Conservation (phyloP, 768 basidiomycete species). For the Aureoboletus auriporus region DNA sequence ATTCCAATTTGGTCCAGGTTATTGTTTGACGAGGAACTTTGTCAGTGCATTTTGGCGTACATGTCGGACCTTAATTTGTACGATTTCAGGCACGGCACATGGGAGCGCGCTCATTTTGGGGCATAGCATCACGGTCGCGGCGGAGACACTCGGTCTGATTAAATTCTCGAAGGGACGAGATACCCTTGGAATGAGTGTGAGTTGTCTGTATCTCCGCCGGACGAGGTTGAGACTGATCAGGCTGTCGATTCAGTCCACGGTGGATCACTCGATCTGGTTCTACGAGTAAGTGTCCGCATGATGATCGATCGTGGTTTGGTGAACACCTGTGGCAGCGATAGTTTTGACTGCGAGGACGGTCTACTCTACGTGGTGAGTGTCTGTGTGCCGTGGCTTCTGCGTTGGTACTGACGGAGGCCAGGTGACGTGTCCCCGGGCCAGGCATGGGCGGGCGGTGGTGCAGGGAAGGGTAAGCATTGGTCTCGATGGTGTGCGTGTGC, state of each 20-base stretch:
- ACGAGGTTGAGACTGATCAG: conserved; percentile 6
- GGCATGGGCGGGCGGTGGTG: conserved; percentile 64
- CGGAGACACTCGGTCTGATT: conserved; percentile 52
- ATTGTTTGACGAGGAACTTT: conserved; percentile 1
- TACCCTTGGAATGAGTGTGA: conserved; percentile 57
- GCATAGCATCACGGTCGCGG: conserved; percentile 52
- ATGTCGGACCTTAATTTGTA: conserved; percentile 79
- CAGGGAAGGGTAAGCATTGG: conserved; percentile 60
- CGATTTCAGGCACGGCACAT: conserved; percentile 23
- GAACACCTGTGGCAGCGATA: conserved; percentile 42
- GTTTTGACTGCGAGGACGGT: conserved; percentile 79
- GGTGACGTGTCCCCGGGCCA: conserved; percentile 62
- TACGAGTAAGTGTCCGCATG: conserved; percentile 50
- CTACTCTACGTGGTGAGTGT: conserved; percentile 66
- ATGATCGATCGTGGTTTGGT: background rate
- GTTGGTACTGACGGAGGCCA: conserved; percentile 22
- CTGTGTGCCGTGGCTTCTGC: background rate
- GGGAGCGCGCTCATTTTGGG: conserved; percentile 3
- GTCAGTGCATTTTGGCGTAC: conserved; percentile 73
- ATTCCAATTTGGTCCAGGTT: background rate
- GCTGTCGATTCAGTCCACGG: conserved; percentile 38
- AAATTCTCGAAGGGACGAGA: conserved; percentile 47
- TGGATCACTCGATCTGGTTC: conserved; percentile 80
- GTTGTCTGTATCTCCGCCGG: conserved; percentile 18
- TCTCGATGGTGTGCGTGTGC: conserved; percentile 1